Base-by-base conservation (phyloP, 805 yeast genomes). In the Barnettozyma salicaria region DNA sequence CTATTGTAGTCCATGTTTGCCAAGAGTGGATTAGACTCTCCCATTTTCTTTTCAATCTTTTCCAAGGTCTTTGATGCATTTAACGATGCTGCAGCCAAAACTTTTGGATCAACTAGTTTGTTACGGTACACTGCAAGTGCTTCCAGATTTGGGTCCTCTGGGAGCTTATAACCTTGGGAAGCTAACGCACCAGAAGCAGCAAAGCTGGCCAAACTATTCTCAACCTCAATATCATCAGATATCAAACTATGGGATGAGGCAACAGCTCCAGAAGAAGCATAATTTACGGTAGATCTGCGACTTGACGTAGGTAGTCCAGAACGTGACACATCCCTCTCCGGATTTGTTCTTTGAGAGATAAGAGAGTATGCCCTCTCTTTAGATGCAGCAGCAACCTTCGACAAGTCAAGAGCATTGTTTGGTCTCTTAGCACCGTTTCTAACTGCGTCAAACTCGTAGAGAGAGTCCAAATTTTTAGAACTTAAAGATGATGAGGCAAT, bases 161-260 rank as follows among this genome's bases (percentile, higher is more conserved):
- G 64, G 45, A 51, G 52, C 37, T 51, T 49, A 32, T 59, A 59
- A 27, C 58, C 58, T 36, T 71, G 68, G 1, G 81, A 74, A 12
- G 81, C 80, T 19, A 72, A 59, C 0, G 56, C 82, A 20, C 80
- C 79, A 30, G 67, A 65, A 17, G 75, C 71, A 13, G 82, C 81
- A 53, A 70, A 65, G 10, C 55, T 50, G 72, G 63, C 55, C 52
- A 69, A 53, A 39, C 68, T 65, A 4, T 76, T 65, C 6, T 29
- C 34, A 22, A 28, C 28, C 21, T 31, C 22, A 18, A 20, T 31
- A 10, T 28, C 19, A n/a, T 27, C 23, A 21, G 14, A 19, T 13
- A 28, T 29, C 16, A 35, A 35, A 16, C 13, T 22, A 17, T 35
- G 39, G 6, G 39, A n/a, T n/a, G n/a, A 35, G 5, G 38, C 38